Percentiles rank a stretch among this genome's conserved stretches.
Evolutionary conservation across 179 eudicot genomes (phyloP).

Genomic region (Beta macrorhiza): DNA sequence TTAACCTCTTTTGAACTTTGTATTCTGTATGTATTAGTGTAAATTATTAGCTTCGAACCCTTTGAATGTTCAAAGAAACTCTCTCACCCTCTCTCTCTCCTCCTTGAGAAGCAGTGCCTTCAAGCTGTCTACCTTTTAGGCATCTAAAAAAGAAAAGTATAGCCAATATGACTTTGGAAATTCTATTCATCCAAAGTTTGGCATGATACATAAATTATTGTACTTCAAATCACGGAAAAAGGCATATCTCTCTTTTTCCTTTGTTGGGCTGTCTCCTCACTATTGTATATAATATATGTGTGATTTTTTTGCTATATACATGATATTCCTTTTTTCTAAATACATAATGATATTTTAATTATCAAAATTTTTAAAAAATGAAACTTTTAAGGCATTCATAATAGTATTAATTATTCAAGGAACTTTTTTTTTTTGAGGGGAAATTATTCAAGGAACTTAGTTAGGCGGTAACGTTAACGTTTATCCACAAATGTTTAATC

Average conservation of each 20-base stretch:
- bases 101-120: slow-evolving; percentile 31
- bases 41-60: neutral
- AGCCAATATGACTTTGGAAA: neutral
- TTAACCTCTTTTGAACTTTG: slow-evolving; percentile 9
- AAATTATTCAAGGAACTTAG: neutral
- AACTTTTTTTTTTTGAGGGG: too few species aligned
- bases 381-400: slow-evolving; percentile 15
- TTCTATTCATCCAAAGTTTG: slow-evolving; percentile 24
- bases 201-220: slow-evolving; percentile 12
- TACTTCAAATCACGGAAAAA: slow-evolving; percentile 30
- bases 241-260: slow-evolving; percentile 3
- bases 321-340: slow-evolving; percentile 10
- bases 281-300: neutral
- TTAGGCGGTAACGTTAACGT: neutral
- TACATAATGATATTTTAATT: neutral
- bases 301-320: slow-evolving; percentile 8
- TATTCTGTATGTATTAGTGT: neutral
- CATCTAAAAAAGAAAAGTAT: slow-evolving; percentile 29
- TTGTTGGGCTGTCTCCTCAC: neutral
- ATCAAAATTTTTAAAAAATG: too few species aligned
- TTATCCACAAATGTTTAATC: neutral
- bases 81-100: neutral
- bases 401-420: neutral
- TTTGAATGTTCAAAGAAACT: slow-evolving; percentile 27
- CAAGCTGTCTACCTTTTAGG: slow-evolving; percentile 41